Base-by-base conservation (phyloP, 352 stramenopile species). In the Globisporangium perplexum region DNA sequence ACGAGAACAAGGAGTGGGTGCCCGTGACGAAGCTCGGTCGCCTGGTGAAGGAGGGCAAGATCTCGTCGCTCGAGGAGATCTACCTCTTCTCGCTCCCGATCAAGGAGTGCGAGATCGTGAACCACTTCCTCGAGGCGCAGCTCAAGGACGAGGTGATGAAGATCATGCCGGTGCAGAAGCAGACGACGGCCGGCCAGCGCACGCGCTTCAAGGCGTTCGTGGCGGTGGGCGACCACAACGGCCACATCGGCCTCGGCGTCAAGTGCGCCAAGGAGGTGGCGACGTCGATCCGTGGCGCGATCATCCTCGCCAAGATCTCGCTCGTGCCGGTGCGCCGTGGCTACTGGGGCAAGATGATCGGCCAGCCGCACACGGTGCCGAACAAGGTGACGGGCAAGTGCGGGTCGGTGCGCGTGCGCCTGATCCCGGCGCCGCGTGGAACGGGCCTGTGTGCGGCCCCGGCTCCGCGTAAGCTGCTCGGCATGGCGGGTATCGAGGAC, bases 121-220 rank as follows among this genome's bases (percentile, higher is more conserved):
- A 99, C 79, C 90, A 98, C 77, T 99, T 99, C 81, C 75, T 99
- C 20, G 96, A 98, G 76, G 74, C 96, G 56, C 96, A 93, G 76
- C 96, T 99, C 56, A 98, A 98, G 74, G 97, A 99, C 75, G 97
- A 99, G 71, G 96, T 99, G 50, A 99, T 99, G 96, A 99, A 99
- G 89, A 99, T 99, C 86, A 99, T 99, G 95, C 96, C 97, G 57
- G 97, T 99, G 51, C 97, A 99, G 83, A 99, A 99, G 93, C 96
- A 99, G 83, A 98, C 95, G 49, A 98, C 95, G 43, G 97, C 97
- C 60, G 97, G 97, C 86, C 97, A 99, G 89, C 89, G 97, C 60
- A 99, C 97, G 65, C 90, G 97, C 59, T 99, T 99, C 93, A 99
- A 99, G 87, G 97, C 97, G 36, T 99, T 99, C 74, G 97, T 99